Percentiles rank a stretch among this genome's conserved stretches.
Conservation (phyloP, 2,329 filamentous ascomycete species). For the Trichoderma koningii region DNA sequence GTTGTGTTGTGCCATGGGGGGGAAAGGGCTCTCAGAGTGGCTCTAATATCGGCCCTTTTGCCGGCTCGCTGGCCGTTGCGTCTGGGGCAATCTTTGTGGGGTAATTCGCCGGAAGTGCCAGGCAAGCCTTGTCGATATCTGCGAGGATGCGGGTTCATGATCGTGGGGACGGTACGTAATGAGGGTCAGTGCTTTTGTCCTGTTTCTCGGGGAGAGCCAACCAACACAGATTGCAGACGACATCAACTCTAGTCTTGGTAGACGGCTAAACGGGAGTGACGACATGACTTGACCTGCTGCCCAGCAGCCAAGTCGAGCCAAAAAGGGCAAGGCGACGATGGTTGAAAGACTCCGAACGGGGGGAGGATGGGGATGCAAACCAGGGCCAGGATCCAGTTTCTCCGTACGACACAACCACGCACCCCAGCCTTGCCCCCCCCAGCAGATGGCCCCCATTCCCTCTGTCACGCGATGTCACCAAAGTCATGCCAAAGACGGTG, state of each 20-base stretch:
- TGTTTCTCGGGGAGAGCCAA: neutral
- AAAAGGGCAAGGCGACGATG: neutral
- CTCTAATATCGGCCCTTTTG: conserved; percentile 24
- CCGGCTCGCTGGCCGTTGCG: conserved; percentile 14
- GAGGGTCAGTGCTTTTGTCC: conserved; percentile 5
- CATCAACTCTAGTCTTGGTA: neutral
- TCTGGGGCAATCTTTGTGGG: conserved; percentile 20
- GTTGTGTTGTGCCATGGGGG: conserved; percentile 10
- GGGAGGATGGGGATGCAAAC: neutral
- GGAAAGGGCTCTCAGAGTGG: neutral
- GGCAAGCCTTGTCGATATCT: conserved; percentile 1
- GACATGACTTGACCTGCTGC: neutral
- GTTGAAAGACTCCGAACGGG: neutral
- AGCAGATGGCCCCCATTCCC: conserved; percentile 4
- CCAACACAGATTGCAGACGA: no score
- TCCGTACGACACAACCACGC: conserved; percentile 9
- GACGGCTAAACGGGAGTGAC: conserved; percentile 9
- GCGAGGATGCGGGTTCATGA: neutral
- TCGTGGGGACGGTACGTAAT: conserved; percentile 19
- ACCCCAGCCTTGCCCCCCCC: conserved; percentile 7
- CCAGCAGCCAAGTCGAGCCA: neutral
- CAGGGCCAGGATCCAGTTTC: neutral
- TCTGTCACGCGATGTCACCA: conserved; percentile 6
- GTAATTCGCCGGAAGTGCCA: neutral
- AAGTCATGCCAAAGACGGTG: neutral